phyloP scores from a whole-genome alignment of 1,139 yeast species.

The Candida tetrigidarum region DNA sequence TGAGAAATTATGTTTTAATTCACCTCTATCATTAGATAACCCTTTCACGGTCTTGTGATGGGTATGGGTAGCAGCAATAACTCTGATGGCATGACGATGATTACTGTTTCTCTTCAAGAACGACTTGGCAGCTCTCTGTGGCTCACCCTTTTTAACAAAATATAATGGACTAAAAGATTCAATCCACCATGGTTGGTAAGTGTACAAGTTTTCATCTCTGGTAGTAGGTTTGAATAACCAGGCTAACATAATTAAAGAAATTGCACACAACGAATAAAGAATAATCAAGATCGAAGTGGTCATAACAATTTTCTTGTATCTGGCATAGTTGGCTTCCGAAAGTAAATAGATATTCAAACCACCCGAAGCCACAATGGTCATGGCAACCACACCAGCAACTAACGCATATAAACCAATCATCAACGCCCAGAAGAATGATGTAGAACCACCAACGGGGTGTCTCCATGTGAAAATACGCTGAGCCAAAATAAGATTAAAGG shows the following conservation, averaged over 20 bases:
- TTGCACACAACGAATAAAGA: slow-evolving; percentile 61
- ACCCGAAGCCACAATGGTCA: slow-evolving; percentile 71
- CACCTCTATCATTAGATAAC: slow-evolving; percentile 47
- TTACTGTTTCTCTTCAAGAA: slow-evolving; percentile 54
- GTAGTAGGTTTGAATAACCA: slow-evolving; percentile 60
- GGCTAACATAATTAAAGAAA: slow-evolving; percentile 53
- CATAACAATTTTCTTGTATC: slow-evolving; percentile 61
- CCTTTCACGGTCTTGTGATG: slow-evolving; percentile 49
- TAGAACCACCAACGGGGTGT: slow-evolving; percentile 76
- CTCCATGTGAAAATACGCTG: slow-evolving; percentile 83
- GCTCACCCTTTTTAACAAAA: slow-evolving; percentile 55
- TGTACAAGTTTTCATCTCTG: slow-evolving; percentile 55
- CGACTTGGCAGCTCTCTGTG: slow-evolving; percentile 51
- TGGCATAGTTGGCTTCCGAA: slow-evolving; percentile 44
- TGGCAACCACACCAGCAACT: slow-evolving; percentile 61
- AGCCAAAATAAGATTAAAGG: slow-evolving; percentile 68
- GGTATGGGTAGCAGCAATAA: slow-evolving; percentile 51
- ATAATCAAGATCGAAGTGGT: slow-evolving; percentile 61
- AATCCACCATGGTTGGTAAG: slow-evolving; percentile 84
- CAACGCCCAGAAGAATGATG: slow-evolving; percentile 53
- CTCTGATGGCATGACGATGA: slow-evolving; percentile 55
- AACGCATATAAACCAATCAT: slow-evolving; percentile 58
- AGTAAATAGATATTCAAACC: slow-evolving; percentile 66
- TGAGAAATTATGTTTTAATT: slow-evolving; percentile 52
- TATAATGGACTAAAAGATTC: slow-evolving; percentile 61